A percentile compares a stretch with the other conserved stretches of the same genome.
These are phyloP conservation scores for Prunus mume DNA, from an alignment of 306 rosid species.

Conservation along the genomic window DNA sequence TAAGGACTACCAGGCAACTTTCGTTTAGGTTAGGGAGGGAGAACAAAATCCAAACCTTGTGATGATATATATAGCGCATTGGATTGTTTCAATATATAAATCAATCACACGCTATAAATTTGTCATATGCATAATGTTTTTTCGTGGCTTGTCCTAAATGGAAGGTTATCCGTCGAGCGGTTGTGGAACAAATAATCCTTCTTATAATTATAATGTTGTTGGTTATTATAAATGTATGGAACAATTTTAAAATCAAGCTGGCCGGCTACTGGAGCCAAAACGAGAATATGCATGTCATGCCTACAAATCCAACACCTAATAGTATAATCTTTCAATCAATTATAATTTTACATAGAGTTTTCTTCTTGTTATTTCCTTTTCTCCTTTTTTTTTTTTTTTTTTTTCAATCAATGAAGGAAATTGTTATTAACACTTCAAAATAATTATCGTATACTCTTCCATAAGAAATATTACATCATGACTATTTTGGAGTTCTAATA, in stretches of 20 bases:
- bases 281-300: neutral
- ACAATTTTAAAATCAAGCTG: neutral
- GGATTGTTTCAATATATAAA: neutral
- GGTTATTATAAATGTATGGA: neutral
- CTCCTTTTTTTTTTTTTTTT: too few relatives aligned
- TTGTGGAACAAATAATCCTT: neutral
- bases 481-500: too few relatives aligned
- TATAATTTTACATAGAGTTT: too few relatives aligned
- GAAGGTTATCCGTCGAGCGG: constrained; percentile 7
- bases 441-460: too few relatives aligned
- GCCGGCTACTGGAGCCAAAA: neutral
- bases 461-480: too few relatives aligned
- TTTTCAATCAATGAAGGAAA: neutral
- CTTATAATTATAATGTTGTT: neutral
- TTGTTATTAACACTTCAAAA: too few relatives aligned
- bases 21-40: neutral
- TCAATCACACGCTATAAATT: neutral
- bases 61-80: neutral
- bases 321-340: neutral
- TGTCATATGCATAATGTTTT: constrained; percentile 16
- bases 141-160: constrained; percentile 2
- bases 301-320: neutral
- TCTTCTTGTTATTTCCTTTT: too few relatives aligned
- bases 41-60: neutral
- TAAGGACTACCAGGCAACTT: neutral